phyloP scores from a whole-genome alignment of 495 filamentous ascomycete species.

The Ramalina intermedia region DNA sequence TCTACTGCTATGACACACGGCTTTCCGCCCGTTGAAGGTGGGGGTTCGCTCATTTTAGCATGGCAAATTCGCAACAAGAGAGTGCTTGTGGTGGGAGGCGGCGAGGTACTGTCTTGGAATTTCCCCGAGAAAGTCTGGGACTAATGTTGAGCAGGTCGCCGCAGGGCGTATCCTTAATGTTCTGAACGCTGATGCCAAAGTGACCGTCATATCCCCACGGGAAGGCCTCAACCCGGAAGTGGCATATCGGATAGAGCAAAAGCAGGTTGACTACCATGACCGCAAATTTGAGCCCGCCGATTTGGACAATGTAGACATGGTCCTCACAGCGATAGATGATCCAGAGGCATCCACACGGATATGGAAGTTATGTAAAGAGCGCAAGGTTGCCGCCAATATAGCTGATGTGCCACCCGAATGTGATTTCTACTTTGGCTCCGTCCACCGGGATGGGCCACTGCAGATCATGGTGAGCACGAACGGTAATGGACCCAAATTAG shows the following conservation, averaged over 20 bases:
- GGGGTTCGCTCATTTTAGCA: constrained; percentile 83
- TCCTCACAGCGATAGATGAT: constrained; percentile 86
- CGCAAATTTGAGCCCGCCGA: constrained; percentile 70
- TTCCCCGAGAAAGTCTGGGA: constrained; percentile 1
- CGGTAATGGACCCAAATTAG: constrained; percentile 86
- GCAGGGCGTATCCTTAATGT: constrained; percentile 84
- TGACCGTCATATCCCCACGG: constrained; percentile 72
- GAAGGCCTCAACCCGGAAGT: constrained; percentile 78
- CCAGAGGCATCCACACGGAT: constrained; percentile 71
- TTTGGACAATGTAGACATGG: constrained; percentile 69
- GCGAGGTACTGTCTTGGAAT: constrained; percentile 46
- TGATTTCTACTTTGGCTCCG: constrained; percentile 95
- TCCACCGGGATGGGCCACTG: constrained; percentile 86
- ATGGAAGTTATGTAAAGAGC: constrained; percentile 82
- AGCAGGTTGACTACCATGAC: constrained; percentile 63
- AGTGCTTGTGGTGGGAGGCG: constrained; percentile 81
- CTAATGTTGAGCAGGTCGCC: constrained; percentile 50
- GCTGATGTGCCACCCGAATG: constrained; percentile 94
- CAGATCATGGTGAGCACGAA: constrained; percentile 99
- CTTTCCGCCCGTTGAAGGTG: constrained; percentile 71
- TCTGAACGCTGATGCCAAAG: constrained; percentile 85
- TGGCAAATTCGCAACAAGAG: constrained; percentile 81
- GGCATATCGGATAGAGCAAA: constrained; percentile 54
- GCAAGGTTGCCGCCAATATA: constrained; percentile 79
- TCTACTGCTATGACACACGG: constrained; percentile 32